phyloP scores from a whole-genome alignment of 768 basidiomycete species.

The Podaxis sp. region DNA sequence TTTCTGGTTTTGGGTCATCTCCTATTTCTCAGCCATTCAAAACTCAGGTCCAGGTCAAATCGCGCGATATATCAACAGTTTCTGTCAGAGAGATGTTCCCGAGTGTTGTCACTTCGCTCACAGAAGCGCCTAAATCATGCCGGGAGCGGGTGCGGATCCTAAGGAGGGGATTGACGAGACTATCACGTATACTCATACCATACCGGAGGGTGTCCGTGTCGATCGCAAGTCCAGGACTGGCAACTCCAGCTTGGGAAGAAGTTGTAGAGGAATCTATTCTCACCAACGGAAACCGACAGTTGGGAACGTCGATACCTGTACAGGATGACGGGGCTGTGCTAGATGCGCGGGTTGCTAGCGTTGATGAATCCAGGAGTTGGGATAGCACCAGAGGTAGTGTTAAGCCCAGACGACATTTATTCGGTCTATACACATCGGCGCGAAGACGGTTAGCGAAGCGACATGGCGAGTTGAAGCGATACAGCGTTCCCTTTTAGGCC shows the following conservation, averaged over 20 bases:
- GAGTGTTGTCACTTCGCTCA: neutral
- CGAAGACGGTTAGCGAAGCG: slow-evolving; percentile 10
- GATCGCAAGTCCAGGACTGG: neutral
- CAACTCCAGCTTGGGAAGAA: neutral
- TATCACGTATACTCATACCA: slow-evolving; percentile 1
- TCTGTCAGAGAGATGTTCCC: neutral
- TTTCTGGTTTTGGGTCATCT: neutral
- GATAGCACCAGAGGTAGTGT: neutral
- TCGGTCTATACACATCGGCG: neutral
- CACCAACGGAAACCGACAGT: neutral
- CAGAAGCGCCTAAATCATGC: neutral
- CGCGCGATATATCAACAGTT: neutral
- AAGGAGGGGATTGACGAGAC: neutral
- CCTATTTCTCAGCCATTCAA: neutral
- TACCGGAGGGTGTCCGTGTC: neutral
- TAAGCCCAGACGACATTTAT: neutral
- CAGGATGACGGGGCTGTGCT: neutral
- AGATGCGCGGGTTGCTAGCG: neutral
- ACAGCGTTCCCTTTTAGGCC: neutral
- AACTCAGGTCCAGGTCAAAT: neutral
- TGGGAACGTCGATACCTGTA: neutral
- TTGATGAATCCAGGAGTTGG: neutral
- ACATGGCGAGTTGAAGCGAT: slow-evolving; percentile 4
- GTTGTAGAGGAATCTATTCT: neutral
- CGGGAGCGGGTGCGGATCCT: neutral